Evolutionary conservation across 768 basidiomycete genomes (phyloP), one percentile per base, ranked within the genome.

Genomic region (Tricholoma sp.): DNA sequence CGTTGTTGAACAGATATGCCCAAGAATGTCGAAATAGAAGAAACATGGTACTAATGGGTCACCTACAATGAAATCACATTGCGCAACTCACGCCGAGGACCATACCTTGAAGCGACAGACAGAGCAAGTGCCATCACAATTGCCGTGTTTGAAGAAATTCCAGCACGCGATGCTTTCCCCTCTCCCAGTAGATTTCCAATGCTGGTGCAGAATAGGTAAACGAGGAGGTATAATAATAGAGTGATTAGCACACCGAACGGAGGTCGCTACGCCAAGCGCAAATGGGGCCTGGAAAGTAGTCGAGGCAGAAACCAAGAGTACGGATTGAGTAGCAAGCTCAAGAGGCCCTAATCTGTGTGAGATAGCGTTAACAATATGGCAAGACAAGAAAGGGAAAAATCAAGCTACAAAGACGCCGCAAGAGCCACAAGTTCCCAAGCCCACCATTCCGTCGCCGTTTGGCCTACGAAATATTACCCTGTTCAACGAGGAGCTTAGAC

Each of bases 401-500:
- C 37, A 17, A 67, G 76, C 57, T 59, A 79, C 74, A 79, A 61
- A 58, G 77, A 78, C 3, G 81, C 81, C 5, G 76, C 79, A 1
- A 83, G 73, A 20, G 85, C 86, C 32, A 89, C 71, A 6, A 93
- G 79, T 71, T 97, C 94, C 96, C 96, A 96, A 37, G 89, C 87
- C 94, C 95, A 98, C 96, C 95, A 98, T 70, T 97, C 96, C 3
- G 84, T 85, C 1, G 91, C 91, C 3, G 83, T 87, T 68, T 94
- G 92, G 0, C 85, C 85, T 79, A 58, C 32, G 24, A 24, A 17
- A 32, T 8, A 49, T 31, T n/a, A n/a, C 28, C n/a, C 5, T 4
- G 4, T 6, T 31, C 13, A 49, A 49, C 2, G 11, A 8, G 24
- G 47, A 8, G 7, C 2, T 31, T 49, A 9, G n/a, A 49, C 8